These are phyloP conservation scores for Melampsora larici-populina DNA, from an alignment of 1,284 basidiomycete species.

Conservation along the genomic window DNA sequence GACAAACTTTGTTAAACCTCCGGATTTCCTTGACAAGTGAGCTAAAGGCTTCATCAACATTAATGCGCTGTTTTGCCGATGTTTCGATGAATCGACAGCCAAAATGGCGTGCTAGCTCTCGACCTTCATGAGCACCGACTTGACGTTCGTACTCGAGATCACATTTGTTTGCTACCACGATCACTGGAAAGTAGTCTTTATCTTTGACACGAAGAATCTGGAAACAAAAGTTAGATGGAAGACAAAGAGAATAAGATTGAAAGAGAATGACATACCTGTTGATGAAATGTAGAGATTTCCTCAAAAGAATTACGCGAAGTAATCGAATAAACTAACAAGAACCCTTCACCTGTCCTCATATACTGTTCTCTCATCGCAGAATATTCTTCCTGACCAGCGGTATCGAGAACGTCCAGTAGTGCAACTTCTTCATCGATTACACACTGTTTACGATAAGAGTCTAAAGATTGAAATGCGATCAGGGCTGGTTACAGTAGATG, in stretches of 20 bases:
- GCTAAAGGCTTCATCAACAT: conserved; percentile 98
- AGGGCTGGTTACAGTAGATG: conserved; percentile 14
- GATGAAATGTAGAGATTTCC: conserved; percentile 94
- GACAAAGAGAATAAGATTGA: background rate
- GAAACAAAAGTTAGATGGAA: conserved; percentile 41
- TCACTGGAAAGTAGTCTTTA: conserved; percentile 94
- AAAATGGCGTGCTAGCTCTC: conserved; percentile 92
- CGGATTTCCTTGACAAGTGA: conserved; percentile 95
- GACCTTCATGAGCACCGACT: conserved; percentile 96
- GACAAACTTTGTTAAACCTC: conserved; percentile 81
- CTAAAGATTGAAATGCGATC: conserved; percentile 43
- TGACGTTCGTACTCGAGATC: conserved; percentile 97
- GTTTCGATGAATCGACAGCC: conserved; percentile 97
- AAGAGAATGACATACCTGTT: conserved; percentile 67
- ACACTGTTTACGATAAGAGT: conserved; percentile 55
- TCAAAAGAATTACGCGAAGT: conserved; percentile 97
- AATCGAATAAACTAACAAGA: conserved; percentile 97
- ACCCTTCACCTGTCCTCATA: conserved; percentile 96
- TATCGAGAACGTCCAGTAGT: conserved; percentile 93
- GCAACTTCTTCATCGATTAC: conserved; percentile 94
- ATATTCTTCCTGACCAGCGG: conserved; percentile 98
- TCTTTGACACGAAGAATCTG: conserved; percentile 70
- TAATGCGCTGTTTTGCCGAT: conserved; percentile 95
- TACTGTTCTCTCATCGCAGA: conserved; percentile 97
- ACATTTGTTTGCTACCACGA: conserved; percentile 98